Evolutionary conservation across 331 rosid species (phyloP), one percentile per base, ranked within the genome.

Genomic region (Phaseolus coccineus): DNA sequence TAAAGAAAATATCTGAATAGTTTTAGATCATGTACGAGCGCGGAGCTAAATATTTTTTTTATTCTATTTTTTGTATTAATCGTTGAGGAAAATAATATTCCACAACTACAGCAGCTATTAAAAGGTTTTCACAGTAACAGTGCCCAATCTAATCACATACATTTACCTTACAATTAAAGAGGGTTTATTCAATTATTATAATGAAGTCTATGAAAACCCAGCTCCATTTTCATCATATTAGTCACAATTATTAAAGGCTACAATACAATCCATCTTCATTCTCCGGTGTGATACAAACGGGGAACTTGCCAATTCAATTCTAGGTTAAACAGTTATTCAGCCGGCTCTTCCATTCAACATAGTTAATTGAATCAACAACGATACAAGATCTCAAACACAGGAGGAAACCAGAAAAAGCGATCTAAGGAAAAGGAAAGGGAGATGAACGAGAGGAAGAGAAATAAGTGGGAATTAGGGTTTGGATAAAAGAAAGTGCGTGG

Each of bases 381-480:
- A 72, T 12, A 27, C n/a, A 83, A 50, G 72, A 72, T 72, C 79
- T 48, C 40, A 48, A 66, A 57, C 66, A 72, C 0, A 64, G 31
- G 27, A 67, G 2, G 4, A 67, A 64, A 31, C 15, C 1, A 42
- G 1, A 24, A 39, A 68, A 44, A 10, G 3, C 31, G 52, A 66
- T 37, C 71, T 25, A 58, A 24, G 53, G 8, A 56, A 73, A 73
- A 9, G 6, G 24, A 35, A 55, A 4, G 0, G 10, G 59, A 30
- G n/a, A 61, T 10, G 46, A 46, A 33, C 8, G n/a, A 72, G 61
- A 46, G 14, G 50, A 44, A 44, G 0, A 15, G 2, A 44, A 10
- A 44, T 11, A 44, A 27, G 5, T 6, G 16, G 73, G 58, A 44
- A 44, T 44, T 85, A 79, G 84, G 81, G 87, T 71, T 79, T 70